Base-by-base conservation (phyloP, 2,329 filamentous ascomycete species). In the Penicillium sp. region DNA sequence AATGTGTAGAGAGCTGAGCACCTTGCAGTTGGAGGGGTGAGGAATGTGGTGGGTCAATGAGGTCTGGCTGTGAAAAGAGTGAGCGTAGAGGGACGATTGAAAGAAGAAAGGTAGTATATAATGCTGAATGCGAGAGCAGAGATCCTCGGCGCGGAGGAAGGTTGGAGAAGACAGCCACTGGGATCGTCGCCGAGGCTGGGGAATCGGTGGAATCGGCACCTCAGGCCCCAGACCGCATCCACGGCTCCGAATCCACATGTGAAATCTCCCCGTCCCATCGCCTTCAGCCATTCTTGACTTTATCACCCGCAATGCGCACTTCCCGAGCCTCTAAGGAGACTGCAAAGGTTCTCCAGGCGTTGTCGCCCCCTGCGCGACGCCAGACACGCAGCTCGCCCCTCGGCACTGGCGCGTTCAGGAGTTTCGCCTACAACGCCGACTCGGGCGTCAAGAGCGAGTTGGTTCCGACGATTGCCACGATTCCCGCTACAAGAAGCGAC, bases 321-420 rank as follows among this genome's bases (percentile, higher is more conserved):
- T 87, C 86, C 9, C 79, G 81, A 43, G 74, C 86, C 54, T 86
- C 85, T 9, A 80, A 80, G 66, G 85, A 88, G 31, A 84, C 86
- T 0, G 75, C 84, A 4, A 85, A 81, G 61, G 72, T 87, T n/a
- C 76, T 87, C 50, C 79, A 82, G 63, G 72, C 77, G 6, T 66
- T 81, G n/a, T 77, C 81, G 18, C 67, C 73, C 37, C 69, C 69
- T 64, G 43, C 67, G 64, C 79, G 58, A 82, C 85, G 64, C 75
- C 72, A 69, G 55, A 76, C 75, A 36, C 74, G 72, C 77, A 82
- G 53, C 83, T 69, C 69, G 27, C 63, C 66, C 19, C 54, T 62
- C 22, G 60, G 65, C 19, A 58, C 61, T n/a, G 69, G 66, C 54
- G 64, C 64, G 1, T 54, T 75, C 56, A 65, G 60, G 37, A 64